Evolutionary conservation across 306 rosid genomes (phyloP).

Genomic region (Oemleria cerasiformis): DNA sequence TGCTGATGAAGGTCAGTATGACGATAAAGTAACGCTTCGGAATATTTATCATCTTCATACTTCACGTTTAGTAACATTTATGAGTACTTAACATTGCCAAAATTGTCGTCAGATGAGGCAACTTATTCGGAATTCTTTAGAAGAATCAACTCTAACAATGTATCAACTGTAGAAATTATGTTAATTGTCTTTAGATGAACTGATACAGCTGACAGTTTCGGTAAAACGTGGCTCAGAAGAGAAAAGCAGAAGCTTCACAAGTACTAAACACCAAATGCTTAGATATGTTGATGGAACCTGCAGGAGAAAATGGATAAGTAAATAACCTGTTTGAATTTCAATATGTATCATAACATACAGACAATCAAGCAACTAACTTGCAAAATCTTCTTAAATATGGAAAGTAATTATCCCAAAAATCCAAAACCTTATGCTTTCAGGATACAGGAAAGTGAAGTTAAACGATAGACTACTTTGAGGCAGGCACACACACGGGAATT

Average conservation of each 20-base stretch:
- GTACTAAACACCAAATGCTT: neutral
- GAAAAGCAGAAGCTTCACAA: neutral
- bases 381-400: neutral
- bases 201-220: neutral
- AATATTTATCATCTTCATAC: slow-evolving; percentile 41
- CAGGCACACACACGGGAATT: neutral
- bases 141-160: neutral
- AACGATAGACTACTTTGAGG: neutral
- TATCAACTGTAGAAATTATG: neutral
- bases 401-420: neutral
- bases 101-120: neutral
- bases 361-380: neutral
- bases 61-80: slow-evolving; percentile 18
- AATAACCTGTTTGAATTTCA: neutral
- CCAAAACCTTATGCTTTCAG: neutral
- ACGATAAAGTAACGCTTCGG: slow-evolving; percentile 80
- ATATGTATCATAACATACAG: neutral
- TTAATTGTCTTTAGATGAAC: neutral
- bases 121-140: neutral
- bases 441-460: neutral
- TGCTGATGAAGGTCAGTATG: slow-evolving; percentile 80
- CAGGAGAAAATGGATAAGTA: neutral
- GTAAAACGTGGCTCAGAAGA: neutral
- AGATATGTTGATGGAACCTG: slow-evolving; percentile 1
- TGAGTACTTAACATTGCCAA: slow-evolving; percentile 1